Conservation (phyloP, 1,139 yeast genomes). For the Geotrichum macrosporum region DNA sequence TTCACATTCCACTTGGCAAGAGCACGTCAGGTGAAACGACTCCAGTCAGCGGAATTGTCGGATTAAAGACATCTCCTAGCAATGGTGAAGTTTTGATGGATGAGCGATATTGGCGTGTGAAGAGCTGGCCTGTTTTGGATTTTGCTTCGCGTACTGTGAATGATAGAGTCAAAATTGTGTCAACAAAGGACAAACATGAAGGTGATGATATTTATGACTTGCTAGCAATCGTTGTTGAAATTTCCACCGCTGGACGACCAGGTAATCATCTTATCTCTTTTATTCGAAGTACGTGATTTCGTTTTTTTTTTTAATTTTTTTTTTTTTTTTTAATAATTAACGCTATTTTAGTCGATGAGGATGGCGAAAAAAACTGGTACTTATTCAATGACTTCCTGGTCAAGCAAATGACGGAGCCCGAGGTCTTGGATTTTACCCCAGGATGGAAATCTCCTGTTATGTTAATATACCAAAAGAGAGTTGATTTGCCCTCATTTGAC, state of each 20-base stretch:
- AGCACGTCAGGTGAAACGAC: constrained; percentile 16
- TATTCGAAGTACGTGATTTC: constrained; percentile 37
- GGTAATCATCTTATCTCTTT: constrained; percentile 40
- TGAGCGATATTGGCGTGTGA: constrained; percentile 16
- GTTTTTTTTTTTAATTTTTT: not conserved
- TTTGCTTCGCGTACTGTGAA: constrained; percentile 14
- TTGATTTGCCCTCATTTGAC: constrained; percentile 40
- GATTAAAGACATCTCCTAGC: not conserved
- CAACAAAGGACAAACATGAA: constrained; percentile 18
- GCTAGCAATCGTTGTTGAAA: constrained; percentile 40
- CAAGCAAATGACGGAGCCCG: constrained; percentile 63
- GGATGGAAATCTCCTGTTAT: constrained; percentile 85
- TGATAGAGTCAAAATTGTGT: constrained; percentile 19
- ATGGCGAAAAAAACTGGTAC: constrained; percentile 53
- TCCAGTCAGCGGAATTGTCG: not conserved
- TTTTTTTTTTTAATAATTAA: not conserved
- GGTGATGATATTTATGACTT: constrained; percentile 32
- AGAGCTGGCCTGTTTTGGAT: constrained; percentile 17
- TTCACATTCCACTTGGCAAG: constrained; percentile 32
- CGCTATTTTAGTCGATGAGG: constrained; percentile 36
- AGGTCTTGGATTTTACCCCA: constrained; percentile 59
- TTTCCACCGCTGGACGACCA: constrained; percentile 30
- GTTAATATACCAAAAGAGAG: constrained; percentile 52
- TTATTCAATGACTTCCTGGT: constrained; percentile 90
- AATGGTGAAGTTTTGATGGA: constrained; percentile 19